Conservation (phyloP, 192 early-diverging fungal species). For the Powellomyces hirtus region DNA sequence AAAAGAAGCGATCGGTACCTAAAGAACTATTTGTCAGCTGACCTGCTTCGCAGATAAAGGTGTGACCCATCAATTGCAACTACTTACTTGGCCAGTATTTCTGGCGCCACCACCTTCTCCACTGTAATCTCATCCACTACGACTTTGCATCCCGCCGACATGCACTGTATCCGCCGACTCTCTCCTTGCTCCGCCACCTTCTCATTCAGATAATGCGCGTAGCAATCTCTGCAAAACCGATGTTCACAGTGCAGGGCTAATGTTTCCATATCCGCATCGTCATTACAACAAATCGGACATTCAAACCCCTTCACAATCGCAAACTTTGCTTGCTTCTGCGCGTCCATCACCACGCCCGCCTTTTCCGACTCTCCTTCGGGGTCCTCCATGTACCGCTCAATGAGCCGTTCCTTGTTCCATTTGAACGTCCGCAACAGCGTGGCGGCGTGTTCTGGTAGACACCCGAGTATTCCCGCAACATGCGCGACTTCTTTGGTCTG, state of each 20-base stretch:
- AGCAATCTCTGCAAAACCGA: conserved; percentile 86
- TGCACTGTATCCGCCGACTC: conserved; percentile 83
- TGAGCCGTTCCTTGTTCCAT: conserved; percentile 84
- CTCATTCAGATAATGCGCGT: conserved; percentile 74
- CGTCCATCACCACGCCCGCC: conserved; percentile 65
- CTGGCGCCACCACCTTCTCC: conserved; percentile 58
- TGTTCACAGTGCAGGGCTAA: conserved; percentile 84
- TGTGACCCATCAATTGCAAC: background rate
- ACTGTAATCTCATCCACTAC: conserved; percentile 84
- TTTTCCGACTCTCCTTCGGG: conserved; percentile 54
- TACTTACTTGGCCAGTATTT: conserved; percentile 62
- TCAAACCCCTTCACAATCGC: conserved; percentile 49
- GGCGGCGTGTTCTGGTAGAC: conserved; percentile 63
- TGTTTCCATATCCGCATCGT: conserved; percentile 50
- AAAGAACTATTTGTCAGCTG: background rate
- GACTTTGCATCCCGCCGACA: conserved; percentile 68
- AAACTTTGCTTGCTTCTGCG: conserved; percentile 30
- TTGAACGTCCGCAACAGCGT: conserved; percentile 73
- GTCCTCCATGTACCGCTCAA: conserved; percentile 75
- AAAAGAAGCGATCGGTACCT: conserved; percentile 78
- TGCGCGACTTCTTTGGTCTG: conserved; percentile 69
- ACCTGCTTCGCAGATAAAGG: too few species aligned
- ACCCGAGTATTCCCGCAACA: conserved; percentile 71
- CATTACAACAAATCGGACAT: conserved; percentile 90
- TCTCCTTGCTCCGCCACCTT: conserved; percentile 91